Conservation (phyloP, 2,329 filamentous ascomycete genomes). For the Elsinoe perseae region DNA sequence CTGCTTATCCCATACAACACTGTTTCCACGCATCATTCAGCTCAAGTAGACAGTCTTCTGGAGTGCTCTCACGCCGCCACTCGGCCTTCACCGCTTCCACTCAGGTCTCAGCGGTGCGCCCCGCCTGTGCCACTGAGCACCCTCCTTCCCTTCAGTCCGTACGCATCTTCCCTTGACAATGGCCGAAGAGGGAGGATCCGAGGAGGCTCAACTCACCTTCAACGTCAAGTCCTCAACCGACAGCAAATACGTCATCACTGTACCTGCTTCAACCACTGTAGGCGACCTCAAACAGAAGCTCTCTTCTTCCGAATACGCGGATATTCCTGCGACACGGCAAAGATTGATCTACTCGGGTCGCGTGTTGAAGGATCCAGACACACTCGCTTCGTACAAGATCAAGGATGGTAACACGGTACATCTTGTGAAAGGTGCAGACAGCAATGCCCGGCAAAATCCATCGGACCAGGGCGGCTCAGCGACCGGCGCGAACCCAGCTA, state of each 20-base stretch:
- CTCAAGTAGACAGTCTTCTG: too few relatives aligned
- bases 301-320: constrained; percentile 69
- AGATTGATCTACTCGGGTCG: constrained; percentile 95
- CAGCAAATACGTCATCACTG: constrained; percentile 72
- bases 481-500: constrained; percentile 26
- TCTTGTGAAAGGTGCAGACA: constrained; percentile 90
- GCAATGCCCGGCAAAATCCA: constrained; percentile 60
- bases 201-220: constrained; percentile 77
- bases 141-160: background rate
- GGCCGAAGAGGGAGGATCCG: constrained; percentile 45
- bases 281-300: constrained; percentile 86
- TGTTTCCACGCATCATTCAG: background rate
- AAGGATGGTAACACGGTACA: constrained; percentile 94
- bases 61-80: too few relatives aligned
- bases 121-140: background rate
- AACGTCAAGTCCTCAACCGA: constrained; percentile 97
- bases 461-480: constrained; percentile 41
- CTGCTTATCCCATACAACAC: background rate
- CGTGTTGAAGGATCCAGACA: constrained; percentile 91
- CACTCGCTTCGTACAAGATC: constrained; percentile 80
- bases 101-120: too few relatives aligned
- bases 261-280: constrained; percentile 68
- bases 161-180: constrained; percentile 36
- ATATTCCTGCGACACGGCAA: constrained; percentile 80
- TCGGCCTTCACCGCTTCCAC: too few relatives aligned